These are phyloP conservation scores for Chalciporus pseudorubinellus DNA, from an alignment of 768 basidiomycete genomes.

Conservation along the genomic window DNA sequence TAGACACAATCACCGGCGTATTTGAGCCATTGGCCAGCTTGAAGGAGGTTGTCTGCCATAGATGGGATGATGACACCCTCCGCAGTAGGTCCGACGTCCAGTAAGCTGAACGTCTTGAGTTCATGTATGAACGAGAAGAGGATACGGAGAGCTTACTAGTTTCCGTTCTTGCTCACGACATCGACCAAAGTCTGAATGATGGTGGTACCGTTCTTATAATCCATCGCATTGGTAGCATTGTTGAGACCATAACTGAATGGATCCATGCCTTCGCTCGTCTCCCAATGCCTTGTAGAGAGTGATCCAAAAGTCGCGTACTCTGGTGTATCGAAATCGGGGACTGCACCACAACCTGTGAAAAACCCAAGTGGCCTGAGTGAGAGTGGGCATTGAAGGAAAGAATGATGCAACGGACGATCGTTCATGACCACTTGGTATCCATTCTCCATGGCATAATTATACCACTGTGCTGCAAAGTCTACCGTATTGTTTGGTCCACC, in stretches of 20 bases:
- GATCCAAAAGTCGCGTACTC: slow-evolving; percentile 51
- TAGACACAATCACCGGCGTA: slow-evolving; percentile 52
- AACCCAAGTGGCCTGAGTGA: background rate
- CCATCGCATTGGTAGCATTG: slow-evolving; percentile 36
- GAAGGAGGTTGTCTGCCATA: slow-evolving; percentile 46
- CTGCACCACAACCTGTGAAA: slow-evolving; percentile 43
- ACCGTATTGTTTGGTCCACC: slow-evolving; percentile 48
- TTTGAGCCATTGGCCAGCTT: slow-evolving; percentile 51
- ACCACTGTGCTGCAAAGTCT: slow-evolving; percentile 45
- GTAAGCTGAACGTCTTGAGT: slow-evolving; percentile 33
- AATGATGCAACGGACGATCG: slow-evolving; percentile 31
- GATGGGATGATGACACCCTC: slow-evolving; percentile 52
- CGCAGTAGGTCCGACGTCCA: slow-evolving; percentile 54
- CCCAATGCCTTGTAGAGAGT: slow-evolving; percentile 50
- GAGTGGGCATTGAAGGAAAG: background rate
- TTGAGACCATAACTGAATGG: slow-evolving; percentile 51
- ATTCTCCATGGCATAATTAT: slow-evolving; percentile 39
- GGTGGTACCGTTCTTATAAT: slow-evolving; percentile 49
- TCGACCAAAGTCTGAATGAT: slow-evolving; percentile 54
- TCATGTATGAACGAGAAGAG: background rate
- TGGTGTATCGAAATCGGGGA: slow-evolving; percentile 55
- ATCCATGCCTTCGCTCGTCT: slow-evolving; percentile 59
- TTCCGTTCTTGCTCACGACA: slow-evolving; percentile 61
- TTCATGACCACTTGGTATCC: slow-evolving; percentile 50
- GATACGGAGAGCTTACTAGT: slow-evolving; percentile 41